phyloP scores from a whole-genome alignment of 371 early-diverging fungal species.

The Actinomortierella ambigua region DNA sequence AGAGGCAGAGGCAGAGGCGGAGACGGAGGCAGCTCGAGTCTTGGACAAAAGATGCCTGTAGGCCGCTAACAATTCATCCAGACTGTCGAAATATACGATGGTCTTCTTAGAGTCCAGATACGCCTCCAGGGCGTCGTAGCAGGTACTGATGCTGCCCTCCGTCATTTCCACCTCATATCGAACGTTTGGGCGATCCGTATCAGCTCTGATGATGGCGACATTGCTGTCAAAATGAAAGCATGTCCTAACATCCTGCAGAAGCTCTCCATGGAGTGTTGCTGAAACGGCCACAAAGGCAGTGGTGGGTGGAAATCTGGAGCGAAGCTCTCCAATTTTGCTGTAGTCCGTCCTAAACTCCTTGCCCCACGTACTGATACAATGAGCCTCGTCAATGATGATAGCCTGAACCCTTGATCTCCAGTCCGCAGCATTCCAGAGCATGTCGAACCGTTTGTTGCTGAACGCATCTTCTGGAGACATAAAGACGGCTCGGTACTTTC shows the following conservation, averaged over 20 bases:
- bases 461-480: no score
- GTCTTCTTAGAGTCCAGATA: constrained; percentile 15
- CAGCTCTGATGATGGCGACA: background rate
- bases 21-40: no score
- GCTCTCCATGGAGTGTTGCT: background rate
- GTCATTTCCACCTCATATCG: background rate
- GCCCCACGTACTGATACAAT: constrained; percentile 4
- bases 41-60: constrained; percentile 7
- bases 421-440: constrained; percentile 2
- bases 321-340: background rate
- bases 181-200: background rate
- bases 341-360: background rate
- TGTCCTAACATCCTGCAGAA: constrained; percentile 6
- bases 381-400: constrained; percentile 6
- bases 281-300: constrained; percentile 8
- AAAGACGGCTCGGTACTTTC: no score
- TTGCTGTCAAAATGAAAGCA: background rate
- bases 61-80: background rate
- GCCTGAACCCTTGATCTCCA: background rate
- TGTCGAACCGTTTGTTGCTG: background rate
- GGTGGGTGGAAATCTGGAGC: background rate
- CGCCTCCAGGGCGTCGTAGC: constrained; percentile 8
- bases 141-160: background rate
- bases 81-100: constrained; percentile 13
- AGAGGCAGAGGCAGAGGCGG: background rate